A percentile compares a stretch with the other conserved stretches of the same genome.
Conservation (phyloP, 2,329 filamentous ascomycete species). For the Verticillium alfalfae region DNA sequence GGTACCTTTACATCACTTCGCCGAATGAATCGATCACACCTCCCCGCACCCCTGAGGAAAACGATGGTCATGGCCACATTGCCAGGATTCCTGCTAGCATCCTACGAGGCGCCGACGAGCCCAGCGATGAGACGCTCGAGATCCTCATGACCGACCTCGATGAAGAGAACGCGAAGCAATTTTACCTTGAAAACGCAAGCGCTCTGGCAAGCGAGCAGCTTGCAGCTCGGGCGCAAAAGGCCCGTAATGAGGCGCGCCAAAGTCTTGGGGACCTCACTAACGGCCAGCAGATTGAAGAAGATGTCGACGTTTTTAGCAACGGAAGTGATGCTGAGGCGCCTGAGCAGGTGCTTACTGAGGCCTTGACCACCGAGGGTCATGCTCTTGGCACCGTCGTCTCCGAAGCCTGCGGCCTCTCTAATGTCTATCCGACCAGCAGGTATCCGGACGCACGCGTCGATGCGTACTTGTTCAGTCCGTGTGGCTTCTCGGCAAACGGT, state of each 20-base stretch:
- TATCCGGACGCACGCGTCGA: constrained; percentile 94
- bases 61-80: constrained; percentile 16
- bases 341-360: constrained; percentile 58
- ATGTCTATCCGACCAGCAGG: constrained; percentile 78
- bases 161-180: constrained; percentile 63
- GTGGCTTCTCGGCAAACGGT: constrained; percentile 95
- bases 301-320: constrained; percentile 78
- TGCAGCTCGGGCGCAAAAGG: constrained; percentile 60
- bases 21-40: constrained; percentile 76
- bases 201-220: constrained; percentile 80
- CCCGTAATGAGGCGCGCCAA: constrained; percentile 53
- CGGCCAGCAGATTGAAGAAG: constrained; percentile 44
- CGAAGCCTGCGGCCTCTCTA: constrained; percentile 79
- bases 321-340: constrained; percentile 42
- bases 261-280: constrained; percentile 55
- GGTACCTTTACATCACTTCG: constrained; percentile 95
- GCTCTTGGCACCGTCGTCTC: constrained; percentile 89
- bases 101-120: constrained; percentile 33
- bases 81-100: constrained; percentile 52
- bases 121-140: constrained; percentile 71
- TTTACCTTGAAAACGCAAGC: constrained; percentile 70
- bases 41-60: constrained; percentile 64
- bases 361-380: constrained; percentile 87
- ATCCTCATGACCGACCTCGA: constrained; percentile 70
- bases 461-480: constrained; percentile 93